Base-by-base conservation (phyloP, 768 basidiomycete genomes). In the Lentinus tigrinus region DNA sequence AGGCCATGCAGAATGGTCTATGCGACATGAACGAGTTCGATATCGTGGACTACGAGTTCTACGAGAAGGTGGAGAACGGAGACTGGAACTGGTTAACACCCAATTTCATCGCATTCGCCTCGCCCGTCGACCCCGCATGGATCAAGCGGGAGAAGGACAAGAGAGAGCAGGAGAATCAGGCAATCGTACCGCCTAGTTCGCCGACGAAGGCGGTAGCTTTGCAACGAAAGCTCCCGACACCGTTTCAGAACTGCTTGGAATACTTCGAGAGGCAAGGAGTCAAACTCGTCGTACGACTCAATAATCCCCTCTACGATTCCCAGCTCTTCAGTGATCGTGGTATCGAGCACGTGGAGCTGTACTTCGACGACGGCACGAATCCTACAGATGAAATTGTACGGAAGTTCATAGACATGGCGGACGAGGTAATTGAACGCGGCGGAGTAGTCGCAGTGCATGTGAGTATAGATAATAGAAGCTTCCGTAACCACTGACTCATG, bases 311-410 rank as follows among this genome's bases (percentile, higher is more conserved):
- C 19, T 99, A 95, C 72, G 94, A 96, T 71, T 81, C 83, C 56
- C 75, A 79, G 53, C 81, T 89, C 11, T 98, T 97, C 75, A 70
- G 87, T 66, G 90, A 92, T 65, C 85, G 84, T 47, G 93, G 93
- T 11, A 90, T 96, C 68, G 86, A 88, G 64, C 93, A 97, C 69
- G 80, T 89, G 74, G 94, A 96, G 64, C 81, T 98, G 62, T 98
- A 96, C 73, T 98, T 97, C 64, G 95, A 98, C 72, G 97, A 99
- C 70, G 97, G 97, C 21, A 97, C 95, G 23, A 98, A 98, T 72
- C 96, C 96, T 5, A 89, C 94, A 0, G 92, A 97, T 72, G 93
- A 97, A 57, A 97, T 98, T 65, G 91, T 95, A 43, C 83, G 94
- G 53, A 84, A 86, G 56, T 99, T 99, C 69, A 89, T 99, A 64